Percentiles rank a stretch among this genome's conserved stretches.
Conservation (phyloP, 768 basidiomycete species). For the Lyophyllum atratum region DNA sequence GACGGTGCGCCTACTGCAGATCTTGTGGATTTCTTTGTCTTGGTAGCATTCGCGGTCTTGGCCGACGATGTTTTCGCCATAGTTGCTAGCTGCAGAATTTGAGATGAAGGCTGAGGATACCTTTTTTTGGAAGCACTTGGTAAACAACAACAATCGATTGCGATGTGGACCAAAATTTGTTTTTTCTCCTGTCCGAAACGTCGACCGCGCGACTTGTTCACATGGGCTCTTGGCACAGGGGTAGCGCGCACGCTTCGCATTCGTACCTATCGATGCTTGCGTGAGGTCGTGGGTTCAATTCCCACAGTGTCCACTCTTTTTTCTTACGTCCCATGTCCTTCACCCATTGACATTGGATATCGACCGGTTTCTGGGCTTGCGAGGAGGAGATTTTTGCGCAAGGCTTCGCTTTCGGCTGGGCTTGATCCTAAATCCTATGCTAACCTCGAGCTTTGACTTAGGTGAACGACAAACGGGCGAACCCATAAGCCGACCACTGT, state of each 20-base stretch:
- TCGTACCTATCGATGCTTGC: constrained; percentile 27
- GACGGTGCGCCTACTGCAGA: constrained; percentile 55
- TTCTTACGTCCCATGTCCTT: too few species aligned
- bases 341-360: too few species aligned
- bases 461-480: too few species aligned
- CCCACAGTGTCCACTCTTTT: constrained; percentile 48
- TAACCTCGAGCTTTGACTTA: too few species aligned
- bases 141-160: not conserved
- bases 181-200: too few species aligned
- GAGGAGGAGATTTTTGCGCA: too few species aligned
- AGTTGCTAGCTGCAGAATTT: not conserved
- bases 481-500: too few species aligned
- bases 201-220: not conserved
- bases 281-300: constrained; percentile 62
- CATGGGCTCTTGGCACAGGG: constrained; percentile 57
- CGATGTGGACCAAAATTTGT: too few species aligned
- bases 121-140: too few species aligned
- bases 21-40: constrained; percentile 16
- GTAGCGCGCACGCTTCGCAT: constrained; percentile 65
- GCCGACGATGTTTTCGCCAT: constrained; percentile 13
- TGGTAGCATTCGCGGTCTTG: not conserved
- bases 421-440: too few species aligned
- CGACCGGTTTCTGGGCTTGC: too few species aligned
- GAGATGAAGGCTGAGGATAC: not conserved
- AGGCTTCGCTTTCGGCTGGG: too few species aligned